These are phyloP conservation scores for Vinca major DNA, from an alignment of 305 asterid species.

Conservation along the genomic window DNA sequence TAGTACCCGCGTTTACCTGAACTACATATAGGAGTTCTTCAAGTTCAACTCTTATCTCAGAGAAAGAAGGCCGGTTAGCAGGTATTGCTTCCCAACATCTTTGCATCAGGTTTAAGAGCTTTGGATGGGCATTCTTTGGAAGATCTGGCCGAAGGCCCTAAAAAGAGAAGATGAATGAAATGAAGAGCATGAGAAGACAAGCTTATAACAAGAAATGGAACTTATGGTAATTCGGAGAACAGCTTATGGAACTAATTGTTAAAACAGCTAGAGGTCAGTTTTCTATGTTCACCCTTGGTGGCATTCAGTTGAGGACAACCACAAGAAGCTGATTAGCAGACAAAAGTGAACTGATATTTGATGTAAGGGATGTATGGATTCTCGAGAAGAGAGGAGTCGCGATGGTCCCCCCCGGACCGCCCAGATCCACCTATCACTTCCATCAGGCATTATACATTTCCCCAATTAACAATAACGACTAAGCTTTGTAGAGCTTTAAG, in stretches of 20 bases:
- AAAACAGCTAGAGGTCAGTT: too few species aligned
- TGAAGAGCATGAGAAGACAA: not conserved
- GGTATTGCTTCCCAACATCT: constrained; percentile 75
- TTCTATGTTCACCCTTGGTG: too few species aligned
- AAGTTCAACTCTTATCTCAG: constrained; percentile 54
- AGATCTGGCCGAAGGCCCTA: constrained; percentile 91
- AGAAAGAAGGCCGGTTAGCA: constrained; percentile 56
- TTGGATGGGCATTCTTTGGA: constrained; percentile 57
- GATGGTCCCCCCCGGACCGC: too few species aligned
- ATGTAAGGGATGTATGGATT: too few species aligned
- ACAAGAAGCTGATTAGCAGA: not conserved
- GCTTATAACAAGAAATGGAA: not conserved
- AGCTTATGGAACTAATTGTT: too few species aligned
- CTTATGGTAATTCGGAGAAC: too few species aligned
- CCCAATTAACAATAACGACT: not conserved
- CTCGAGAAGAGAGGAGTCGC: too few species aligned
- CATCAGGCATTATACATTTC: not conserved
- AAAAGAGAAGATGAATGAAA: constrained; percentile 6
- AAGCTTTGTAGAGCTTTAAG: not conserved
- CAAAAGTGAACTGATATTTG: not conserved
- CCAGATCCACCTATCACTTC: not conserved
- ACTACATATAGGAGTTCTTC: constrained; percentile 50
- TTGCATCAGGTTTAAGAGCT: constrained; percentile 60
- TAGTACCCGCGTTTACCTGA: constrained; percentile 26
- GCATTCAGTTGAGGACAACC: not conserved